Base-by-base conservation (phyloP, 768 basidiomycete species). In the Inosperma sp. region DNA sequence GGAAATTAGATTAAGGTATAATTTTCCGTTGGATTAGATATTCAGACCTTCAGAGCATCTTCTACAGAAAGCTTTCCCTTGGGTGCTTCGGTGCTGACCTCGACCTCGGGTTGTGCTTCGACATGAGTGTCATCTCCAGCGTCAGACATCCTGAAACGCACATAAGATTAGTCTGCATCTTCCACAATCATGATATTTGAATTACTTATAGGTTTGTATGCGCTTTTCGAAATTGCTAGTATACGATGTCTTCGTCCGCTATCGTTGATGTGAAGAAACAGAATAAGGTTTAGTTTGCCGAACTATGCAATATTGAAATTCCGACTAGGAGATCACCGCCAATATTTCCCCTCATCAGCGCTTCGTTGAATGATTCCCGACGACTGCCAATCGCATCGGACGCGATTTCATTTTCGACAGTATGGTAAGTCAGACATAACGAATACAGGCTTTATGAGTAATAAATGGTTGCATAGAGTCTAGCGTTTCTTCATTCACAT, bases 1-100 rank as follows among this genome's bases (percentile, higher is more conserved):
- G 26, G 5, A 21, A 26, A 36, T 12, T 16, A 41, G n/a, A 17
- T n/a, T 5, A 23, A 27, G 23, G 3, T 37, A n/a, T 9, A 13
- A 13, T 23, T 4, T 57, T 72, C 17, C 49, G 9, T 16, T 33
- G n/a, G n/a, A n/a, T n/a, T n/a, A n/a, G n/a, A n/a, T n/a, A 8
- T 2, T 55, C 60, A 12, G 27, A 88, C 88, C 79, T 90, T 84
- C 69, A 92, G 88, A 61, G 88, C 89, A 46, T 96, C 93, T 78
- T 99, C 95, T 59, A 98, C 90, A 54, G 87, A 83, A 68, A 98
- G 77, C 76, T 94, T 94, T 59, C 93, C 93, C 77, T 91, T 94
- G 65, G 94, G 93, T 22, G 88, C 90, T 65, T 92, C 90, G 37
- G 86, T 70, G 62, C 88, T 73, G 59, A 92, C 92, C 72, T 93